Evolutionary conservation across 768 basidiomycete genomes (phyloP), one percentile per base, ranked within the genome.

Genomic region (Lyophyllum shimeji): DNA sequence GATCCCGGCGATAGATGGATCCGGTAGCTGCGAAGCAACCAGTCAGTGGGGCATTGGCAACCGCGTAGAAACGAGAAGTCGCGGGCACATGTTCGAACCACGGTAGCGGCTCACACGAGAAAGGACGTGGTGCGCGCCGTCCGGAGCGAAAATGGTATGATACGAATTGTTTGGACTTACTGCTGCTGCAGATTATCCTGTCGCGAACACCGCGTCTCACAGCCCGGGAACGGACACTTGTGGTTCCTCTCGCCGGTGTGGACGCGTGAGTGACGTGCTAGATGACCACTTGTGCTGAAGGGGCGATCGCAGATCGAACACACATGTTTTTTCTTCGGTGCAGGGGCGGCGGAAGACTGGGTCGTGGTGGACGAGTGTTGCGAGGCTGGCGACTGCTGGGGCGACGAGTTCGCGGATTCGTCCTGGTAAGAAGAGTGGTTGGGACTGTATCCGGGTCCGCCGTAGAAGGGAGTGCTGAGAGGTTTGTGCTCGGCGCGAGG

Each of bases 231-330:
- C 31, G 94, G 93, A 66, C 93, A 96, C 57, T 86, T 90, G 75
- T 95, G 91, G 72, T 95, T 94, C 59, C 91, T 81, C 65, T 95
- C 93, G 39, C 93, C 93, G 15, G 93, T 95, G 73, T 95, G 93
- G 12, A 94, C 88, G 53, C 92, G 78, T n/a, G 88, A 80, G 67
- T 95, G 93, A 46, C 93, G 82, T 0, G 93, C 89, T 18, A 95
- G 81, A 69, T 95, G 93, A 17, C 93, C 94, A 57, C 87, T 88
- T 23, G 93, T 95, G 52, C 91, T 92, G 71, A 95, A 95, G 0
- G 83, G 81, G 43, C 90, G 82, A 2, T 85, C 78, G 71, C 93
- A 95, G 4, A 82, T 84, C 0, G 70, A 62, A 67, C 93, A 95
- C 53, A 88, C 69, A 63, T 94, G 79, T 59, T 78, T 80, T 67